phyloP scores from a whole-genome alignment of 169 alveolate species.

The Eimeria sp. region DNA sequence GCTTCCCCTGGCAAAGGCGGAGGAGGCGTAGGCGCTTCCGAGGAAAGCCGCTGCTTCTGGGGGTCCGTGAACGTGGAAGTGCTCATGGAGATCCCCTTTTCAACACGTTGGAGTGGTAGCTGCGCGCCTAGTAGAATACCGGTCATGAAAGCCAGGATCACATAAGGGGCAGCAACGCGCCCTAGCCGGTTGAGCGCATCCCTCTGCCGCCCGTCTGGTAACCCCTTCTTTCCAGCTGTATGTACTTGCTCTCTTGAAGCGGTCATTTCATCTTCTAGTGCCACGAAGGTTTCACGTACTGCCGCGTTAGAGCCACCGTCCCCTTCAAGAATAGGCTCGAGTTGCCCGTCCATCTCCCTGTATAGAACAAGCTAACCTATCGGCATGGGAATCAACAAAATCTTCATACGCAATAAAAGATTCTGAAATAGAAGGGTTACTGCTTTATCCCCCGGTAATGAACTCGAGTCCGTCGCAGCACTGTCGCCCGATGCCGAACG shows the following conservation, averaged over 20 bases:
- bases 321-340: conserved; percentile 4
- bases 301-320: not conserved
- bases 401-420: not conserved
- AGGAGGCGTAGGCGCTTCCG: not conserved
- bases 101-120: not conserved
- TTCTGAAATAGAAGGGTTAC: not conserved
- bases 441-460: not conserved
- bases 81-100: not conserved
- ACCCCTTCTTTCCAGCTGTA: not conserved
- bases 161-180: not conserved
- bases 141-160: not conserved
- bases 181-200: not conserved
- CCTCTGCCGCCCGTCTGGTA: not conserved
- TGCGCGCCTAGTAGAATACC: not conserved
- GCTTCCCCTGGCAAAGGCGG: not conserved
- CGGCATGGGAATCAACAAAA: not conserved
- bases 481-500: not conserved
- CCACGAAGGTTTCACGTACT: not conserved
- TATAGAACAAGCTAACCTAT: not conserved
- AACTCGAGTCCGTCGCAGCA: not conserved
- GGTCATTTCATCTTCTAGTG: not conserved
- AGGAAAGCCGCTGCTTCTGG: not conserved
- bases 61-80: not conserved
- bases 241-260: not conserved
- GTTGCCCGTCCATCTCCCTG: not conserved